Percentiles rank a stretch among this genome's conserved stretches.
Evolutionary conservation across 2,329 filamentous ascomycete genomes (phyloP).

Genomic region (Furcasterigmium sp.): DNA sequence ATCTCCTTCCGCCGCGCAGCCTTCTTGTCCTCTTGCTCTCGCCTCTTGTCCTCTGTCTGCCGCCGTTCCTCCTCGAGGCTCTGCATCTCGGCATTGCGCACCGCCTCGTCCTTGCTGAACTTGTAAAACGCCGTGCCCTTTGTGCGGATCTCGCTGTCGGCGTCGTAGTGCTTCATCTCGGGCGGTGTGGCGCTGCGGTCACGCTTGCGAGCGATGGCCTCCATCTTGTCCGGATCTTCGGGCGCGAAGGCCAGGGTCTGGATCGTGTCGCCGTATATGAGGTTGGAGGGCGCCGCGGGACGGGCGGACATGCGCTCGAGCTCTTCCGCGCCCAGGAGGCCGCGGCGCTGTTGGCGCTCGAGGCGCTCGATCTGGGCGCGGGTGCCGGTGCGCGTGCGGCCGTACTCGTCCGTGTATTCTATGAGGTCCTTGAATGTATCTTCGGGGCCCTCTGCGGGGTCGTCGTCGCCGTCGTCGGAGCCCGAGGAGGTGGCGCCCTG

Average conservation of each 20-base stretch:
- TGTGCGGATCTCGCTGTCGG: slow-evolving; percentile 72
- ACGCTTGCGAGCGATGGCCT: slow-evolving; percentile 67
- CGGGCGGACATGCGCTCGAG: slow-evolving; percentile 65
- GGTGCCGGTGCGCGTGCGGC: slow-evolving; percentile 71
- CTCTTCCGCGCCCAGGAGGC: slow-evolving; percentile 51
- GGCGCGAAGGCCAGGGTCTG: slow-evolving; percentile 81
- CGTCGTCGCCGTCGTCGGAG: slow-evolving; percentile 30
- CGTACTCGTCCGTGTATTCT: slow-evolving; percentile 89
- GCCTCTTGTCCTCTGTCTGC: slow-evolving; percentile 61
- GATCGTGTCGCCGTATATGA: slow-evolving; percentile 83
- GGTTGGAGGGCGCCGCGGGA: slow-evolving; percentile 57
- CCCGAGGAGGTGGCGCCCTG: slow-evolving; percentile 52
- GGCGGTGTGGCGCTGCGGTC: slow-evolving; percentile 79
- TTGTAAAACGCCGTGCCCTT: slow-evolving; percentile 91
- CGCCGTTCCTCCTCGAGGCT: slow-evolving; percentile 60
- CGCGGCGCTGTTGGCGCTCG: slow-evolving; percentile 49
- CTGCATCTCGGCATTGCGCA: slow-evolving; percentile 67
- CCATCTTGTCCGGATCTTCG: slow-evolving; percentile 69
- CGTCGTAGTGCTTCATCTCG: slow-evolving; percentile 78
- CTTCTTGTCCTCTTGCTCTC: slow-evolving; percentile 49
- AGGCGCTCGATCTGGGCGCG: slow-evolving; percentile 61
- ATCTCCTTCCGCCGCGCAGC: slow-evolving; percentile 56
- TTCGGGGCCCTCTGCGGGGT: slow-evolving; percentile 27
- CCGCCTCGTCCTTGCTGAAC: slow-evolving; percentile 72
- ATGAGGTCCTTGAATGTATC: slow-evolving; percentile 56